Conservation (phyloP, 805 yeast species). For the Candida bentonensis region DNA sequence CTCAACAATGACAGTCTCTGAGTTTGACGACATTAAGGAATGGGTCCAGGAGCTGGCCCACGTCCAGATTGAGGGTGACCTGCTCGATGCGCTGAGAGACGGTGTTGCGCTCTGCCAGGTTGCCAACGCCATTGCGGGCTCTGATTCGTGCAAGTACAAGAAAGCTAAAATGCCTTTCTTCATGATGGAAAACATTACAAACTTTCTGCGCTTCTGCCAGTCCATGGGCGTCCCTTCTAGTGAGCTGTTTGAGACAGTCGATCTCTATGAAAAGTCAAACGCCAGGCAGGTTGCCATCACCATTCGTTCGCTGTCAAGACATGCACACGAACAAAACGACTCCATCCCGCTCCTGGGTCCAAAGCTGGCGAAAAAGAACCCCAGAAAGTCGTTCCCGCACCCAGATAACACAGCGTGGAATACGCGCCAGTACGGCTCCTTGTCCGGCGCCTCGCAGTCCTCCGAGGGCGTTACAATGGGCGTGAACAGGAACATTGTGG, state of each 20-base stretch:
- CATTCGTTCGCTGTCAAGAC: conserved; percentile 57
- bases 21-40: conserved; percentile 15
- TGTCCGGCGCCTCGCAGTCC: conserved; percentile 40
- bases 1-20: neutral
- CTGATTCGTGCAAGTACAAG: conserved; percentile 32
- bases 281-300: conserved; percentile 71
- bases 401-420: conserved; percentile 40
- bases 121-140: conserved; percentile 26
- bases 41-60: conserved; percentile 40
- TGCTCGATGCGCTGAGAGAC: conserved; percentile 43
- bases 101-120: conserved; percentile 44
- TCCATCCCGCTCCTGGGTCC: conserved; percentile 45
- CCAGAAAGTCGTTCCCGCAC: conserved; percentile 23
- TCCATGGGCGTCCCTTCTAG: conserved; percentile 61
- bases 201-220: conserved; percentile 50
- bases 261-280: conserved; percentile 58
- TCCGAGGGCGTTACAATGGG: conserved; percentile 43
- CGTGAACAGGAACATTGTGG: conserved; percentile 31
- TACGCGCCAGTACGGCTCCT: conserved; percentile 44
- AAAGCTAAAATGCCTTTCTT: conserved; percentile 61
- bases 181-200: conserved; percentile 74
- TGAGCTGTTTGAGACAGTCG: conserved; percentile 68
- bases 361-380: conserved; percentile 27
- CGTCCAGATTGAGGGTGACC: conserved; percentile 25
- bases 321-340: conserved; percentile 43